Base-by-base conservation (phyloP, 2,329 filamentous ascomycete genomes). In the Apiospora hydei region DNA sequence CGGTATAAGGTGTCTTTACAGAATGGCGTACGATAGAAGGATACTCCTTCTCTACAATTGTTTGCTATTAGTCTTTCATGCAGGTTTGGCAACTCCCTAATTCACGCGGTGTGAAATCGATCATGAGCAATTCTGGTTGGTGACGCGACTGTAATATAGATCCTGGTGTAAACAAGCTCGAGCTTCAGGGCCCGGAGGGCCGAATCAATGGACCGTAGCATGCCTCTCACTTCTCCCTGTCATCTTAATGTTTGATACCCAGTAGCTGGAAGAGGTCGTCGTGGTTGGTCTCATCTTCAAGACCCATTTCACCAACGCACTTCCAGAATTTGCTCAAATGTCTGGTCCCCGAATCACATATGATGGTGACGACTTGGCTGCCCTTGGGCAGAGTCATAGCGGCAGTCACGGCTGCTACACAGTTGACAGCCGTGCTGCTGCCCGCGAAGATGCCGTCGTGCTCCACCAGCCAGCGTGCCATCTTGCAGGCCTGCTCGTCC, bases 381-480 rank as follows among this genome's bases (percentile, higher is more conserved):
- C 86, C 88, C 70, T 83, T 80, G 5, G 89, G 89, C 73, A 95
- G 83, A 57, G 85, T 84, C 79, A 91, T 87, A 38, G 93, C 93
- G 4, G 92, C 87, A 69, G 88, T 88, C 13, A 93, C 91, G 30
- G 94, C 93, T 5, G 93, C 94, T 57, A 94, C 93, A 87, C 95
- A 98, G 81, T 99, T 99, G 70, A 99, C 96, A n/a, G 95, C 93
- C 82, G 93, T 98, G 81, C 94, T 98, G 81, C 95, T 98, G 11
- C 96, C 97, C 53, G 95, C 88, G 78, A 99, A 99, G 70, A 99
- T 91, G 10, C 96, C 96, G 81, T 99, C 96, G 75, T 95, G 93
- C 83, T 98, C 95, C 11, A 98, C 96, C 53, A 99, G 84, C 94
- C 95, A 98, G 74, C 94, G 88, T n/a, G 96, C 96, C 96, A 99